Conservation (phyloP, 306 rosid species). For the Vigna mungo region DNA sequence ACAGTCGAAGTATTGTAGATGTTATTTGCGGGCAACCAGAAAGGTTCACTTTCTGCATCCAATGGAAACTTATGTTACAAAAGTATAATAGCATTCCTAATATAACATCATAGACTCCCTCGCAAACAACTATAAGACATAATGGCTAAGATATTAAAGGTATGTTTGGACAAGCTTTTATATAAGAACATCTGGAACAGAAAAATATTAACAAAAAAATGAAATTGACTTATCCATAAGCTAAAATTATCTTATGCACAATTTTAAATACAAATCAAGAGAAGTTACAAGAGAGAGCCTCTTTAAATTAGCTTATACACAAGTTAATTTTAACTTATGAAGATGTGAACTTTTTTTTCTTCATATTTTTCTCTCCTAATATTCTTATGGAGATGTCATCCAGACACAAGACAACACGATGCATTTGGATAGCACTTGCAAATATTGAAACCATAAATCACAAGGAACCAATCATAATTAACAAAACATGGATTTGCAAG, state of each 20-base stretch:
- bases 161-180: too few relatives aligned
- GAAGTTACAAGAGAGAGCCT: too few relatives aligned
- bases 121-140: constrained; percentile 39
- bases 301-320: too few relatives aligned
- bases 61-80: constrained; percentile 45
- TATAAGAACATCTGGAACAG: too few relatives aligned
- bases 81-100: constrained; percentile 34
- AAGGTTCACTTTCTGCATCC: constrained; percentile 75
- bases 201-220: too few relatives aligned
- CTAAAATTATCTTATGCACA: too few relatives aligned
- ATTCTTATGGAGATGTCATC: too few relatives aligned
- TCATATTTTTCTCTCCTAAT: too few relatives aligned
- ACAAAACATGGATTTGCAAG: constrained; percentile 25
- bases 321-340: too few relatives aligned
- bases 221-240: too few relatives aligned
- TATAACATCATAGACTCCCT: constrained; percentile 21
- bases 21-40: constrained; percentile 82
- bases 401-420: constrained; percentile 13
- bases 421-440: constrained; percentile 37
- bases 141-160: neutral
- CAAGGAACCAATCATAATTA: constrained; percentile 33
- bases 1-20: constrained; percentile 58
- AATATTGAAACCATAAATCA: constrained; percentile 37
- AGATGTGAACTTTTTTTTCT: too few relatives aligned
- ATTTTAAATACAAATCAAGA: too few relatives aligned